A percentile compares a stretch with the other conserved stretches of the same genome.
Conservation (phyloP, 257 asterid genomes). For the Solanum tacnaense region DNA sequence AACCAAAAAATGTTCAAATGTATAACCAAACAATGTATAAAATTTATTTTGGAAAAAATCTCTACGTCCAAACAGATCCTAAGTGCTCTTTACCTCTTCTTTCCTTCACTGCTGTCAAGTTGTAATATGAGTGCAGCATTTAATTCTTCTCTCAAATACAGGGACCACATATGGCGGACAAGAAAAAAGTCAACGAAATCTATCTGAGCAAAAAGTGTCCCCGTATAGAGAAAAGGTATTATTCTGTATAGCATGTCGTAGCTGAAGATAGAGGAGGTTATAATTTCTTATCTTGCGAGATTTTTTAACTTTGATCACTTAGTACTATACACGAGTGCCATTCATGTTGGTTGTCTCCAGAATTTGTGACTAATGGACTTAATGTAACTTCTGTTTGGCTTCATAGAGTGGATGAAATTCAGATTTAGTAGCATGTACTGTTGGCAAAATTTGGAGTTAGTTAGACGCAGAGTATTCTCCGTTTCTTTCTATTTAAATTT, state of each 20-base stretch:
- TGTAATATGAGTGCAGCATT: neutral
- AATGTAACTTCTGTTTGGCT: neutral
- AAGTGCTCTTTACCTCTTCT: neutral
- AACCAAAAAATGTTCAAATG: neutral
- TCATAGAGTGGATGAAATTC: neutral
- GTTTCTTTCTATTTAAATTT: neutral
- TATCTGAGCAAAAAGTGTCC: slow-evolving; percentile 12
- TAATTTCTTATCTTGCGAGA: neutral
- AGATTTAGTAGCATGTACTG: neutral
- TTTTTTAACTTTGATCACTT: neutral
- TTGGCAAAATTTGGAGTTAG: neutral
- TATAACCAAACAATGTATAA: neutral
- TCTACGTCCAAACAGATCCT: neutral
- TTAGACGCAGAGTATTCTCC: neutral
- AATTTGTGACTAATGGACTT: neutral
- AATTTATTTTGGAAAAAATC: neutral
- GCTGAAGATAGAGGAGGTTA: neutral
- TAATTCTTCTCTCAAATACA: slow-evolving; percentile 22
- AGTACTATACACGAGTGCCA: neutral
- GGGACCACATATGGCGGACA: slow-evolving; percentile 22
- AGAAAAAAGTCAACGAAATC: slow-evolving; percentile 19
- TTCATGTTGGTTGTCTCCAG: neutral
- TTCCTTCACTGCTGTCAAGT: neutral
- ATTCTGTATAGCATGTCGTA: neutral
- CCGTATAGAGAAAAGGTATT: slow-evolving; percentile 34